Percentiles rank a stretch among this genome's conserved stretches.
These are phyloP conservation scores for Acrodontium crateriforme DNA, from an alignment of 2,329 filamentous ascomycete species.

Conservation along the genomic window DNA sequence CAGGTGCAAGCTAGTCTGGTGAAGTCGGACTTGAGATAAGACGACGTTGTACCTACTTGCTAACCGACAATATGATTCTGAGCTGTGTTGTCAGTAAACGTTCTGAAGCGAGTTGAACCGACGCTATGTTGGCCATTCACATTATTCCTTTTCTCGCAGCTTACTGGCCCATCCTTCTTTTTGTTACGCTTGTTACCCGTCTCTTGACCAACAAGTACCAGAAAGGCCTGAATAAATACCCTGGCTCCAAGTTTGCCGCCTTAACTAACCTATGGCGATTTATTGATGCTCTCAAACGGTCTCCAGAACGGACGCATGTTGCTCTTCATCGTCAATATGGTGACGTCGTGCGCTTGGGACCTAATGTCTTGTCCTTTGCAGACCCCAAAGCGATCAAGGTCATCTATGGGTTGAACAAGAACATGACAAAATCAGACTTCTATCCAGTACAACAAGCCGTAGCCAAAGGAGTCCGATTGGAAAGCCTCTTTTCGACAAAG, in stretches of 20 bases:
- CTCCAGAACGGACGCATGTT: slow-evolving; percentile 54
- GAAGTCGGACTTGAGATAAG: no score
- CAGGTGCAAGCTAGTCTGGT: no score
- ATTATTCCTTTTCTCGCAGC: slow-evolving; percentile 14
- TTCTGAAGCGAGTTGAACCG: not conserved
- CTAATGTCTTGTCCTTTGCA: slow-evolving; percentile 60
- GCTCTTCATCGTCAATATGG: slow-evolving; percentile 57
- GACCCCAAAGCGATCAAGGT: slow-evolving; percentile 58
- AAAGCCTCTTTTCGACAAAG: slow-evolving; percentile 63
- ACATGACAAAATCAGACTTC: slow-evolving; percentile 69
- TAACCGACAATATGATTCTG: no score
- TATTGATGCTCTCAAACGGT: slow-evolving; percentile 49
- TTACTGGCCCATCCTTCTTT: slow-evolving; percentile 30
- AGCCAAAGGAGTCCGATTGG: slow-evolving; percentile 51
- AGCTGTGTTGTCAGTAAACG: not conserved
- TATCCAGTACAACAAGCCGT: slow-evolving; percentile 67
- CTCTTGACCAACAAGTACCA: slow-evolving; percentile 33
- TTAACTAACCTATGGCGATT: slow-evolving; percentile 64
- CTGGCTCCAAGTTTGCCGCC: slow-evolving; percentile 55
- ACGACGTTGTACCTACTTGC: no score
- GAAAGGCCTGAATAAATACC: slow-evolving; percentile 54
- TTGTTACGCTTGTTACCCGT: slow-evolving; percentile 19
- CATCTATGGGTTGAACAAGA: slow-evolving; percentile 75
- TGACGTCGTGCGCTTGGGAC: slow-evolving; percentile 60
- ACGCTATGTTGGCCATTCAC: slow-evolving; percentile 18